Conservation (phyloP, 306 rosid genomes). For the Trifolium subterraneum region DNA sequence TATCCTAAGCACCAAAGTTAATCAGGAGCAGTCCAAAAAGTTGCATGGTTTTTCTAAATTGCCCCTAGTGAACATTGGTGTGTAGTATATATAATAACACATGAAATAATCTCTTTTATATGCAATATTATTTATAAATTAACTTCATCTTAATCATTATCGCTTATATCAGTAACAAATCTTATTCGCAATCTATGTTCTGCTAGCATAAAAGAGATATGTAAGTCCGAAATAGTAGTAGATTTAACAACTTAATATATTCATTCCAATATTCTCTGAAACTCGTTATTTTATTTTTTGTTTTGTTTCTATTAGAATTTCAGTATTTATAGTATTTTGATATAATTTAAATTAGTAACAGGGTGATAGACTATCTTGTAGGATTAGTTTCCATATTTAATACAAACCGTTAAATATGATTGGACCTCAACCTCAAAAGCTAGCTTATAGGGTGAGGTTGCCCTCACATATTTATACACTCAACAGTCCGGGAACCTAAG, state of each 20-base stretch:
- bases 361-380: neutral
- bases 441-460: no score
- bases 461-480: no score
- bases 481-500: no score
- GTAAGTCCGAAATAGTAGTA: neutral
- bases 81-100: neutral
- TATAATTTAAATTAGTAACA: no score
- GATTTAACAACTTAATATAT: neutral
- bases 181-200: neutral
- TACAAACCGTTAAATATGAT: no score
- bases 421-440: no score
- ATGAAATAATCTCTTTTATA: slow-evolving; percentile 14
- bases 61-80: slow-evolving; percentile 34
- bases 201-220: neutral
- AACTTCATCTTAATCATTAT: slow-evolving; percentile 19
- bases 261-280: neutral
- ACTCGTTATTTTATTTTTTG: no score
- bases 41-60: neutral
- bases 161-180: neutral
- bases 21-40: neutral
- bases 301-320: neutral
- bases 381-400: neutral
- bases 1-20: neutral
- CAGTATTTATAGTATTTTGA: no score
- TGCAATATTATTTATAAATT: neutral